Evolutionary conservation across 2,329 filamentous ascomycete genomes (phyloP).

Genomic region (Tolypocladium album): DNA sequence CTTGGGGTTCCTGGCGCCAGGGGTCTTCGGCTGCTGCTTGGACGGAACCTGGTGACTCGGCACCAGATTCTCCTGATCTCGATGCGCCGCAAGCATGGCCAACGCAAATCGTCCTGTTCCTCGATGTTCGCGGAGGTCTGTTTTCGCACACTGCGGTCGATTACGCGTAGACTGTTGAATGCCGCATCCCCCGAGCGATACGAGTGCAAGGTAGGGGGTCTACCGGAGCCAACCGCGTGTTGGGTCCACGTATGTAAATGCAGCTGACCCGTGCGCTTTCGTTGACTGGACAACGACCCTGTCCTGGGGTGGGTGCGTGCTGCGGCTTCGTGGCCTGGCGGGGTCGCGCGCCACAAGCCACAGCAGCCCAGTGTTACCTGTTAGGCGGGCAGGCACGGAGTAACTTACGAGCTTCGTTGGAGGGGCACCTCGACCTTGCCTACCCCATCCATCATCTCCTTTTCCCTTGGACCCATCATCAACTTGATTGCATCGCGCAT

Average conservation of each 20-base stretch:
- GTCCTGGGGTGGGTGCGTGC: background rate
- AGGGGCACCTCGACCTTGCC: conserved; percentile 21
- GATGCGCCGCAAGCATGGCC: conserved; percentile 63
- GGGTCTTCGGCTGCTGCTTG: conserved; percentile 77
- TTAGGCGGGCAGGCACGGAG: conserved; percentile 2
- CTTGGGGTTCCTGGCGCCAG: conserved; percentile 64
- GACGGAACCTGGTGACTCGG: conserved; percentile 62
- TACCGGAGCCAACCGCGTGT: conserved; percentile 4
- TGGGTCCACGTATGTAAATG: conserved; percentile 7
- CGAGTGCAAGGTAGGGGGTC: background rate
- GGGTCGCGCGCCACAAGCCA: conserved; percentile 16
- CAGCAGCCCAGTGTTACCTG: conserved; percentile 11
- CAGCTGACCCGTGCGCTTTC: background rate
- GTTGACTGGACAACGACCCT: conserved; percentile 18
- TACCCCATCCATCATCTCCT: conserved; percentile 12
- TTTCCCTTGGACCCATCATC: conserved; percentile 19
- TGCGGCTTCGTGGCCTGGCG: background rate
- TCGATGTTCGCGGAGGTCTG: background rate
- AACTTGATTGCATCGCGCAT: conserved; percentile 20
- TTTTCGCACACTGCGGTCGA: background rate
- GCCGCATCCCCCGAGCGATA: background rate
- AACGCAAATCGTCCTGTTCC: background rate
- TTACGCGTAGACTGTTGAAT: background rate
- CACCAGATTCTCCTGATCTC: conserved; percentile 82
- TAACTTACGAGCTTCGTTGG: conserved; percentile 12